A percentile compares a stretch with the other conserved stretches of the same genome.
Conservation (phyloP, 1,139 yeast genomes). For the Diutina sp. region DNA sequence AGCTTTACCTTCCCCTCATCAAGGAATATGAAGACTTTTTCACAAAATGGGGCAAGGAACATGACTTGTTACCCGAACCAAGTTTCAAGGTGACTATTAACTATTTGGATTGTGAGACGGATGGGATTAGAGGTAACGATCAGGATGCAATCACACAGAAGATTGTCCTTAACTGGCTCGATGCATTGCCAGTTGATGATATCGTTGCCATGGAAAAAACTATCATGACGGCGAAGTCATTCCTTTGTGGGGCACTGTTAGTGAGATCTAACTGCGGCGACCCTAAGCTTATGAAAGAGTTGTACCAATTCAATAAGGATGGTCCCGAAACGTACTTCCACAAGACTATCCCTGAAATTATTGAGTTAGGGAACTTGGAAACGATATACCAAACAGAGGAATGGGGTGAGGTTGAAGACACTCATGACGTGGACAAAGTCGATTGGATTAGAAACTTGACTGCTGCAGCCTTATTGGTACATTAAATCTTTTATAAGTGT, state of each 20-base stretch:
- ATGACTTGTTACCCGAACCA: conserved; percentile 16
- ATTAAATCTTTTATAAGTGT: background rate
- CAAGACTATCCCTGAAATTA: conserved; percentile 53
- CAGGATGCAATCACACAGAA: conserved; percentile 50
- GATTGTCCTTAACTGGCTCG: conserved; percentile 57
- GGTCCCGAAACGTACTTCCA: conserved; percentile 15
- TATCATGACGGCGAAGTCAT: conserved; percentile 72
- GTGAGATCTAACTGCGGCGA: conserved; percentile 23
- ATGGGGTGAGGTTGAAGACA: conserved; percentile 99
- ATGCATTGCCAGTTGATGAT: conserved; percentile 55
- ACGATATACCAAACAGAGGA: conserved; percentile 70
- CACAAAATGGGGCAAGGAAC: conserved; percentile 25
- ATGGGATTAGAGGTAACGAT: conserved; percentile 69
- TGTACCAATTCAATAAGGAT: conserved; percentile 25
- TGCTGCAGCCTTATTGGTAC: conserved; percentile 48
- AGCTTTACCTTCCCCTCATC: conserved; percentile 63
- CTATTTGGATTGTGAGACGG: conserved; percentile 64
- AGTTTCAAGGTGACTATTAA: conserved; percentile 25
- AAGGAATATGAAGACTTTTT: conserved; percentile 51
- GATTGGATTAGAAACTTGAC: conserved; percentile 76
- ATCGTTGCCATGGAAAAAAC: conserved; percentile 84
- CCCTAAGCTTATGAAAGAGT: conserved; percentile 8
- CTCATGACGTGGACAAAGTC: conserved; percentile 90
- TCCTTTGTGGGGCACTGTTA: conserved; percentile 55
- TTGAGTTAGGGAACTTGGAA: conserved; percentile 71